phyloP scores from a whole-genome alignment of 371 early-diverging fungal species.

The Entomophthora muscae region DNA sequence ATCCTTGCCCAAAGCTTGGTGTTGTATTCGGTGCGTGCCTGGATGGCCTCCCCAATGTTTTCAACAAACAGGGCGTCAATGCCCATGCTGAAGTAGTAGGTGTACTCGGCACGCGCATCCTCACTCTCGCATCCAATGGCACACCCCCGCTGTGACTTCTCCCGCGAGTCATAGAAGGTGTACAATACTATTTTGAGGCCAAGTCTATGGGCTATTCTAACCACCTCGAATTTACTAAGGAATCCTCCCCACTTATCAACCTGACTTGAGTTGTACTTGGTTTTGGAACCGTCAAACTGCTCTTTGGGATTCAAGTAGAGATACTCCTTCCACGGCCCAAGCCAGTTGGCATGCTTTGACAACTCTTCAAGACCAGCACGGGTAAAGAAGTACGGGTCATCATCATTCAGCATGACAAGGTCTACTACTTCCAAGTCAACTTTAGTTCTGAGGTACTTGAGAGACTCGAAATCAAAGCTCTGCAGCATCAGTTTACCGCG shows the following conservation, averaged over 20 bases:
- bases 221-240: constrained; percentile 12
- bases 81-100: constrained; percentile 17
- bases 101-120: constrained; percentile 13
- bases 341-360: constrained; percentile 13
- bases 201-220: constrained; percentile 13
- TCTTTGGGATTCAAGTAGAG: constrained; percentile 16
- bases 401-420: constrained; percentile 10
- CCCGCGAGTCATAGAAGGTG: constrained; percentile 21
- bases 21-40: constrained; percentile 9
- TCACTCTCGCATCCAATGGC: background rate
- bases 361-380: constrained; percentile 18
- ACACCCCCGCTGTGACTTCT: constrained; percentile 1
- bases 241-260: constrained; percentile 19
- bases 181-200: constrained; percentile 17
- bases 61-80: constrained; percentile 23
- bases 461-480: constrained; percentile 19
- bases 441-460: constrained; percentile 15
- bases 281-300: constrained; percentile 10
- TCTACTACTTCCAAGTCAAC: constrained; percentile 13
- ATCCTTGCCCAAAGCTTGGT: background rate
- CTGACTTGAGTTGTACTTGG: constrained; percentile 14
- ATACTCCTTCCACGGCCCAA: constrained; percentile 20
- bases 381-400: constrained; percentile 13
- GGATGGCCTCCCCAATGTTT: constrained; percentile 17
- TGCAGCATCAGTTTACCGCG: constrained; percentile 16